A percentile compares a stretch with the other conserved stretches of the same genome.
These are phyloP conservation scores for Hordeum marinum DNA, from an alignment of 176 grass and related monocot species.

Conservation along the genomic window DNA sequence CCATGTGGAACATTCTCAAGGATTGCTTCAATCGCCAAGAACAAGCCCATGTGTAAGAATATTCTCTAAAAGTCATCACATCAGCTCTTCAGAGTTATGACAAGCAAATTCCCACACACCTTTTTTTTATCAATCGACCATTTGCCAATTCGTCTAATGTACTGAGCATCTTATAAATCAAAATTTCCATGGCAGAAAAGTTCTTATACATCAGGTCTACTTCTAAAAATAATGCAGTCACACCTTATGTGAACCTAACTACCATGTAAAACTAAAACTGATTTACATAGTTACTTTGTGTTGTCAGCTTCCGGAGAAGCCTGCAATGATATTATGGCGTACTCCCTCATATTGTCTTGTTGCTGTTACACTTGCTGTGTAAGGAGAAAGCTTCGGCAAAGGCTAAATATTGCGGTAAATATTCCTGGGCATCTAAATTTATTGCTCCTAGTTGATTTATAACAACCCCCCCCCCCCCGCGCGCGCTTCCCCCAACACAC, in stretches of 20 bases:
- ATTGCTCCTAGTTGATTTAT: not conserved
- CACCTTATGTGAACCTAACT: not conserved
- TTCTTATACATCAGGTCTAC: not conserved
- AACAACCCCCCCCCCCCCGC: too few relatives aligned
- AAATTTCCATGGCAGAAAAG: not conserved
- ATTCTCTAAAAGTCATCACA: constrained; percentile 14
- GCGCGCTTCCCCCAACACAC: too few relatives aligned
- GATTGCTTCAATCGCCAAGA: constrained; percentile 74
- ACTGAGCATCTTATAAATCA: not conserved
- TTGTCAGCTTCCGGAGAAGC: constrained; percentile 73
- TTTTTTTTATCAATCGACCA: not conserved
- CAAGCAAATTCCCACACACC: not conserved
- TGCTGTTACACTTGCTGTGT: constrained; percentile 98
- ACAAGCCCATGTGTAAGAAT: constrained; percentile 77
- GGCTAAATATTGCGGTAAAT: constrained; percentile 71
- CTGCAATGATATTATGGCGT: constrained; percentile 95
- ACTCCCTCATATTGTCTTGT: constrained; percentile 85
- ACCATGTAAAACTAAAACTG: not conserved
- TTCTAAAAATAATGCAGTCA: not conserved
- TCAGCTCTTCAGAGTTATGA: not conserved
- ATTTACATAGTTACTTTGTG: constrained; percentile 9
- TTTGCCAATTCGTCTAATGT: not conserved
- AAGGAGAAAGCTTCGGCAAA: constrained; percentile 80
- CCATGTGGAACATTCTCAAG: constrained; percentile 95
- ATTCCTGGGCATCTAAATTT: not conserved